Conservation (phyloP, 768 basidiomycete species). For the Lactifluus volemus region DNA sequence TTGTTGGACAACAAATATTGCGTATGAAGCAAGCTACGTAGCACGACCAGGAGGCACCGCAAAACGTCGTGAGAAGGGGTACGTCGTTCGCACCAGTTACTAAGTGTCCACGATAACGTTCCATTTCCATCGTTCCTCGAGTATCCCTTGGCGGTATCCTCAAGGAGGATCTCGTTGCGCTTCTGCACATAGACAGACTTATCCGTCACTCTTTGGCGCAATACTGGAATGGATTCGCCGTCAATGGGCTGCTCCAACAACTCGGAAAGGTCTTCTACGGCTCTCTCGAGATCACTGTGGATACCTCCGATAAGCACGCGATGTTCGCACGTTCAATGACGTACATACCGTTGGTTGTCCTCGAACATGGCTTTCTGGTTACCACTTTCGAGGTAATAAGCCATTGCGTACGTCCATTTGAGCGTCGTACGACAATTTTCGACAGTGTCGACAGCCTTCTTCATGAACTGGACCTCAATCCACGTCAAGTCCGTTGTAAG, state of each 20-base stretch:
- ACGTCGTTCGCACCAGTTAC: constrained; percentile 1
- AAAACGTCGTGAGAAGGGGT: background rate
- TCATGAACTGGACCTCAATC: constrained; percentile 99
- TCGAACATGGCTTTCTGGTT: constrained; percentile 95
- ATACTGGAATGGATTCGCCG: constrained; percentile 64
- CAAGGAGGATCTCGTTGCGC: constrained; percentile 88
- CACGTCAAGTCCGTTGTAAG: constrained; percentile 84
- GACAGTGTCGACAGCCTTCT: constrained; percentile 92
- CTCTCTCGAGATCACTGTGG: constrained; percentile 79
- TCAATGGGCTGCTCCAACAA: constrained; percentile 89
- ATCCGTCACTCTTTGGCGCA: constrained; percentile 92
- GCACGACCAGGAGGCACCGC: background rate
- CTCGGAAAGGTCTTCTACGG: constrained; percentile 92
- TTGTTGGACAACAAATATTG: constrained; percentile 2
- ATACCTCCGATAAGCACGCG: constrained; percentile 5
- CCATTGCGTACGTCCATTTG: constrained; percentile 99
- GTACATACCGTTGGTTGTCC: constrained; percentile 81
- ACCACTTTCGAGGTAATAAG: constrained; percentile 84
- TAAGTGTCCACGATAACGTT: constrained; percentile 65
- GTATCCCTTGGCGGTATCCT: constrained; percentile 90
- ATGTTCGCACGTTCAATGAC: background rate
- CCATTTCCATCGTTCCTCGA: constrained; percentile 82
- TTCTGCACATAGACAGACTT: constrained; percentile 98
- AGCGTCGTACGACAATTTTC: constrained; percentile 88
- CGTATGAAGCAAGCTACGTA: background rate